phyloP scores from a whole-genome alignment of 108 stramenopile species.

The Discostella stelligeroides region DNA sequence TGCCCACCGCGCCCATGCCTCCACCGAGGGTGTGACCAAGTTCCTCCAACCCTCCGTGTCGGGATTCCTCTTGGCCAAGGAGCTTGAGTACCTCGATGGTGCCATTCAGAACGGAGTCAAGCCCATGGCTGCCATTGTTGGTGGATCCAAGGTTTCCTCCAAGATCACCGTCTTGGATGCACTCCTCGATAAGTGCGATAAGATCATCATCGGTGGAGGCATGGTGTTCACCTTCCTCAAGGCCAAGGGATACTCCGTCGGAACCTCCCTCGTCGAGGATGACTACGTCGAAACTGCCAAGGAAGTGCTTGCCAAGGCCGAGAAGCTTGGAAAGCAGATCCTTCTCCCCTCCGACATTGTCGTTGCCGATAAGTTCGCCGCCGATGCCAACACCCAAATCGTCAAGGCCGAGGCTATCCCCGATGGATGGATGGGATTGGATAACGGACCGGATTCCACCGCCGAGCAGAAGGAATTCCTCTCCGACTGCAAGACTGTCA shows the following conservation, averaged over 20 bases:
- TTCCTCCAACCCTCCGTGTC: conserved; percentile 88
- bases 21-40: conserved; percentile 99
- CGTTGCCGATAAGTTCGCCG: conserved; percentile 90
- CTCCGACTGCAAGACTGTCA: conserved; percentile 91
- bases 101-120: conserved; percentile 95
- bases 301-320: conserved; percentile 92
- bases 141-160: conserved; percentile 99
- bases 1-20: conserved; percentile 99
- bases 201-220: conserved; percentile 98
- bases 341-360: conserved; percentile 96
- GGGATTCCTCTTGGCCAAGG: conserved; percentile 97
- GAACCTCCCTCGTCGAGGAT: conserved; percentile 96
- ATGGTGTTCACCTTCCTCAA: conserved; percentile 99
- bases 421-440: conserved; percentile 99
- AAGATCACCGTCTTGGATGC: conserved; percentile 99
- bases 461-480: conserved; percentile 88
- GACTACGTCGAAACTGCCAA: conserved; percentile 97
- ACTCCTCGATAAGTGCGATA: conserved; percentile 99
- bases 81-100: conserved; percentile 98
- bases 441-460: conserved; percentile 95
- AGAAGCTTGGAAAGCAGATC: conserved; percentile 91
- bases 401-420: conserved; percentile 90
- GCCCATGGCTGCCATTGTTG: conserved; percentile 99
- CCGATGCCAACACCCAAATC: conserved; percentile 88
- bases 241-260: conserved; percentile 93